A percentile compares a stretch with the other conserved stretches of the same genome.
Evolutionary conservation across 2,329 filamentous ascomycete genomes (phyloP).

Genomic region (Xylaria sp.): DNA sequence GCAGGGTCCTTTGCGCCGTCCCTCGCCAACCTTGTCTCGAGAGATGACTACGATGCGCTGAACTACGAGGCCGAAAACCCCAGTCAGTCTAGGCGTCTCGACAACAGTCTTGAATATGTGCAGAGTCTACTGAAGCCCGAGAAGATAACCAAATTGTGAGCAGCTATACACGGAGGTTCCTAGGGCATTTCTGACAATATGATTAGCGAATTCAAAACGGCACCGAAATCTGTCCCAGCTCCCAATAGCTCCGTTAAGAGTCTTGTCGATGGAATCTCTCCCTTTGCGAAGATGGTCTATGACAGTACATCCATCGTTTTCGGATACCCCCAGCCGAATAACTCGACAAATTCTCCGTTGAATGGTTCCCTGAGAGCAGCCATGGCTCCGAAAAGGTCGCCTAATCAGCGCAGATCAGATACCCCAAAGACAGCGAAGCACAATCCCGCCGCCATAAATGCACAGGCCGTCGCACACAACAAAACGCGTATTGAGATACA

Average conservation of each 20-base stretch:
- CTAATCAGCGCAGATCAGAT: constrained; percentile 48
- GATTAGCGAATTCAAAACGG: constrained; percentile 66
- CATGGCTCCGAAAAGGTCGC: constrained; percentile 47
- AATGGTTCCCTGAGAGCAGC: constrained; percentile 48
- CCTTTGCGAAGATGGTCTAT: constrained; percentile 61
- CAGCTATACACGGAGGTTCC: constrained; percentile 14
- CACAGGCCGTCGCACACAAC: constrained; percentile 46
- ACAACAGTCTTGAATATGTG: constrained; percentile 78
- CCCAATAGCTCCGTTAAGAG: constrained; percentile 44
- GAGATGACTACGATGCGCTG: constrained; percentile 70
- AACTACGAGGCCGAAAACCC: constrained; percentile 74
- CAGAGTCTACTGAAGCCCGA: constrained; percentile 77
- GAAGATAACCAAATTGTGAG: constrained; percentile 76
- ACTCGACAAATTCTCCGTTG: constrained; percentile 43
- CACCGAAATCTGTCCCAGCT: constrained; percentile 52
- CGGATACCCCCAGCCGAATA: constrained; percentile 54
- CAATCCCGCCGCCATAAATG: constrained; percentile 51
- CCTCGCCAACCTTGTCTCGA: constrained; percentile 62
- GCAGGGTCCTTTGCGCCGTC: constrained; percentile 63
- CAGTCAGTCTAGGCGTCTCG: constrained; percentile 71
- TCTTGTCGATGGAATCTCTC: constrained; percentile 58
- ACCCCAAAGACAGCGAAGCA: constrained; percentile 53
- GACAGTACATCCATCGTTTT: constrained; percentile 56
- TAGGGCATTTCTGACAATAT: constrained; percentile 23
- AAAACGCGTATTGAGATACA: constrained; percentile 47